Evolutionary conservation across 805 yeast genomes (phyloP), one percentile per base, ranked within the genome.

Genomic region (Candida silvatica): DNA sequence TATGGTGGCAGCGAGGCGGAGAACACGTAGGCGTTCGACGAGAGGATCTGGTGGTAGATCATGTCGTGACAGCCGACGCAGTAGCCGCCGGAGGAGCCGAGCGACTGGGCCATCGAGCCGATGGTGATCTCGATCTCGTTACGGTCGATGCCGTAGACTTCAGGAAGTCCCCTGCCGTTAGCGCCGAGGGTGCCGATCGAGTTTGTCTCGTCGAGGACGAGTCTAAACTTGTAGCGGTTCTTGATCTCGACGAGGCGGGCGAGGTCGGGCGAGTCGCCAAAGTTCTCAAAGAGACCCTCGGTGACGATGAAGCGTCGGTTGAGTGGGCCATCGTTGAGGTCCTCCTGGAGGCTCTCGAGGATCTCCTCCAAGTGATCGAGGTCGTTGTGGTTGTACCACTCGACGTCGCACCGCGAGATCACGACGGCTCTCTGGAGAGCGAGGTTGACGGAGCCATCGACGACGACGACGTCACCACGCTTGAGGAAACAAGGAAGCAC

Each of bases 1-100:
- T 82, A 90, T 17, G 97, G 94, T 9, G 98, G 97, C 54, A 90
- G 71, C 1, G 96, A 74, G 6, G 98, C 98, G 49, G 94, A 82
- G 56, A 85, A 92, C 41, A 92, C 92, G 54, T 86, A 92, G 3
- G 95, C 96, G 44, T 69, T 68, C 11, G 95, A 84, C 17, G 86
- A 81, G 49, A 92, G 80, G 56, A 95, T 77, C 67, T 92, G 98
- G 62, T 90, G 95, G 47, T 79, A 78, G 23, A 87, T 75, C 86
- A 92, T 85, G 37, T 80, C 80, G 18, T 64, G 58, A 28, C 74
- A 80, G 38, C 97, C 98, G 20, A 84, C 82, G 53, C 95, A 92
- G 62, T 85, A 90, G 1, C 95, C 97, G 44, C 98, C 98, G 33
- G 90, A 77, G 1, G 92, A 69, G 6, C 86, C 90, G 44, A 90